phyloP scores from a whole-genome alignment of 1,284 basidiomycete genomes.

The Irpex sp. region DNA sequence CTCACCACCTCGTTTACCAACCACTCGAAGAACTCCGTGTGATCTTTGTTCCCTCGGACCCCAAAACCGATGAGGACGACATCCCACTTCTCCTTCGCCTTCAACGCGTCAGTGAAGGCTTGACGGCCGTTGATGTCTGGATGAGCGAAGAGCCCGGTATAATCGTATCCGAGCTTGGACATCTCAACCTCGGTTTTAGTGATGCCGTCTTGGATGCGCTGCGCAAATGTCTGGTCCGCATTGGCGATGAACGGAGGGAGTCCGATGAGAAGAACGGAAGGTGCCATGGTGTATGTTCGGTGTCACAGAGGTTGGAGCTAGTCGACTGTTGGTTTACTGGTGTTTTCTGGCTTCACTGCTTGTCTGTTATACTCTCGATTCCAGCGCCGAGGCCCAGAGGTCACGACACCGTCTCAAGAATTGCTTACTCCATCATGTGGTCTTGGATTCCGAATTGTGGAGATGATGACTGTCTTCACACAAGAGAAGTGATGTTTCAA shows the following conservation, averaged over 20 bases:
- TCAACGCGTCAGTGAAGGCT: not conserved
- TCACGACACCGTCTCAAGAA: not conserved
- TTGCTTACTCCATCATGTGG: not conserved
- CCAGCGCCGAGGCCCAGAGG: not conserved
- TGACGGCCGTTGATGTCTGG: not conserved
- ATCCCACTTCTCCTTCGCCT: not conserved
- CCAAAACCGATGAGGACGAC: not conserved
- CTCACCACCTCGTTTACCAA: not conserved
- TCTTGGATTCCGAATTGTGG: too few species aligned
- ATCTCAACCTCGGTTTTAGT: not conserved
- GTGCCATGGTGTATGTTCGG: not conserved
- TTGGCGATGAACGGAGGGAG: not conserved
- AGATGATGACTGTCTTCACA: too few species aligned
- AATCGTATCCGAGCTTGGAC: not conserved
- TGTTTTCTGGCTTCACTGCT: too few species aligned
- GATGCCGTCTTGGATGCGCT: not conserved
- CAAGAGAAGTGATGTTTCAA: too few species aligned
- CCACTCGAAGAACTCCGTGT: not conserved
- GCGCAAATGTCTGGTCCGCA: not conserved
- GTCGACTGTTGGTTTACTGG: too few species aligned
- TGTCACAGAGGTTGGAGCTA: too few species aligned
- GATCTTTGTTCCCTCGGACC: not conserved
- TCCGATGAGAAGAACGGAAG: not conserved
- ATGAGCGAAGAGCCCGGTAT: not conserved
- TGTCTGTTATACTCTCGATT: not conserved